Evolutionary conservation across 331 rosid genomes (phyloP).

Genomic region (Cydonia oblonga): DNA sequence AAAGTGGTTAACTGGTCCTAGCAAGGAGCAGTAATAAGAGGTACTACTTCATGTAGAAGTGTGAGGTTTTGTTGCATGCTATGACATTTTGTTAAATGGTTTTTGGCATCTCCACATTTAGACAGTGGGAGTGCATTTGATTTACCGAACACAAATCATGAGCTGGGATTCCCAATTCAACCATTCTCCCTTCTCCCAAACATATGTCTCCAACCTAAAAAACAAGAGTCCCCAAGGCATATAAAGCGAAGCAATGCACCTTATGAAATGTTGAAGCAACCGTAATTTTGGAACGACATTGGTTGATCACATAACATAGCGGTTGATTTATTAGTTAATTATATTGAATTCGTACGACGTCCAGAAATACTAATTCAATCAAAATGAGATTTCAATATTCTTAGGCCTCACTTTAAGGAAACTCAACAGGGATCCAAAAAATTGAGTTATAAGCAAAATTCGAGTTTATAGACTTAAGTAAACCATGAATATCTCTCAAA

Average conservation of each 20-base stretch:
- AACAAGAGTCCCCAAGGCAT: background rate
- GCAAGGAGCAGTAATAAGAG: background rate
- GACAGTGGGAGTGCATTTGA: background rate
- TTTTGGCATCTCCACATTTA: conserved; percentile 1
- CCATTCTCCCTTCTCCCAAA: background rate
- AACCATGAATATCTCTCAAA: background rate
- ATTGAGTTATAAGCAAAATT: too few species aligned
- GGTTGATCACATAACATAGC: too few species aligned
- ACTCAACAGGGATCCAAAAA: too few species aligned
- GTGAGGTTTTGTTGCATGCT: background rate
- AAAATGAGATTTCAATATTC: too few species aligned
- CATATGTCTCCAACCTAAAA: background rate
- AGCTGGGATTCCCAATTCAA: background rate
- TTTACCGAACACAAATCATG: background rate
- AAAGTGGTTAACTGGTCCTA: background rate
- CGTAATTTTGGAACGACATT: too few species aligned
- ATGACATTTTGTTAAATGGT: background rate
- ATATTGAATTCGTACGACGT: too few species aligned
- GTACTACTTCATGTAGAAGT: background rate
- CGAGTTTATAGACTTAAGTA: too few species aligned
- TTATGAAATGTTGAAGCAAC: too few species aligned
- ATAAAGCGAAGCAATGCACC: too few species aligned
- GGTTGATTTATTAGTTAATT: too few species aligned
- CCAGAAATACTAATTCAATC: background rate
- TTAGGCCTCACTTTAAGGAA: too few species aligned